phyloP scores from a whole-genome alignment of 257 asterid genomes.

The Solanum sejunctum region DNA sequence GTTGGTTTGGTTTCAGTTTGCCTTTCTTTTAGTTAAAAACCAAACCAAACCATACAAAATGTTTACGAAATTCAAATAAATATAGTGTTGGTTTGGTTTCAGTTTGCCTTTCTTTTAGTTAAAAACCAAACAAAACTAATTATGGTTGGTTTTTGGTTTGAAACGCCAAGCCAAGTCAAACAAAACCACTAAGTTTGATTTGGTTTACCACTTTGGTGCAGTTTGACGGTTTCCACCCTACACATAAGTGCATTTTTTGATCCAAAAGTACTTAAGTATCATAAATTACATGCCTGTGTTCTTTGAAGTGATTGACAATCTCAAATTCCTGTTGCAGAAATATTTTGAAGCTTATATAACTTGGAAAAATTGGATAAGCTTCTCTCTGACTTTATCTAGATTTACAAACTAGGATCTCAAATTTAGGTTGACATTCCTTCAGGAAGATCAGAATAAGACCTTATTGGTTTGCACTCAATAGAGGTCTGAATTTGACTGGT shows the following conservation, averaged over 20 bases:
- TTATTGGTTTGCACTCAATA: neutral
- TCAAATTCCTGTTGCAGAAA: neutral
- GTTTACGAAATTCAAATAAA: neutral
- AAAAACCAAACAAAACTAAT: neutral
- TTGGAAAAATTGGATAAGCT: neutral
- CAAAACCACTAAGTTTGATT: neutral
- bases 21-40: too few relatives aligned
- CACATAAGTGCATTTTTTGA: neutral
- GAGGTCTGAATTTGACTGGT: too few relatives aligned
- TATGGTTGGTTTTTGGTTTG: neutral
- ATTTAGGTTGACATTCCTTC: neutral
- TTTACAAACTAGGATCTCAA: neutral
- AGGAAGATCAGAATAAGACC: neutral
- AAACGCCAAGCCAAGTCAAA: neutral
- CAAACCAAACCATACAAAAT: neutral
- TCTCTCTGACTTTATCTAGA: neutral
- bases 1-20: neutral
- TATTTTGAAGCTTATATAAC: neutral
- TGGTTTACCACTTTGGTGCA: neutral
- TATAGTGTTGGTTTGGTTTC: neutral
- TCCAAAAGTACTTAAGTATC: neutral
- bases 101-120: too few relatives aligned
- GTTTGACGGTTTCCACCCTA: neutral
- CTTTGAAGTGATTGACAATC: neutral
- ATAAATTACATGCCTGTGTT: neutral